Conservation (phyloP, 1,139 yeast species). For the Debaryomyces sp. region DNA sequence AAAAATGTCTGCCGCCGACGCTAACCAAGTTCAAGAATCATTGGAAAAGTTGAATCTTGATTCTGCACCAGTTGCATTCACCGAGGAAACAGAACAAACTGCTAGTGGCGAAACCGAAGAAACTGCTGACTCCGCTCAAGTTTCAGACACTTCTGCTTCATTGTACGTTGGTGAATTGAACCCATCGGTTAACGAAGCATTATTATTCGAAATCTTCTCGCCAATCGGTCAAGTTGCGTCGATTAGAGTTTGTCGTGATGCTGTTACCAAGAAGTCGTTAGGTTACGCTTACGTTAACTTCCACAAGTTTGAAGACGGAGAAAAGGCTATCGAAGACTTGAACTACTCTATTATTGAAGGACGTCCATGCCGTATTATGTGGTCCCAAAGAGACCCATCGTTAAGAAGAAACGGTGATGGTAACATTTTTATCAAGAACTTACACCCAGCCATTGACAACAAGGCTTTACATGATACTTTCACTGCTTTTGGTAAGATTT, state of each 20-base stretch:
- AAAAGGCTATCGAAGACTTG: conserved; percentile 91
- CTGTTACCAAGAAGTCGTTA: conserved; percentile 93
- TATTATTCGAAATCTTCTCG: conserved; percentile 91
- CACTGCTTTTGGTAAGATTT: conserved; percentile 93
- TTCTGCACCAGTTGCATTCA: conserved; percentile 35
- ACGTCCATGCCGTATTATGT: conserved; percentile 98
- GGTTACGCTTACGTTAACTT: conserved; percentile 99
- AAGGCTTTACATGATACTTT: conserved; percentile 98
- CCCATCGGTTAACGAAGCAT: conserved; percentile 91
- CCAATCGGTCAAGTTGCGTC: conserved; percentile 96
- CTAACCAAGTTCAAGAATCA: conserved; percentile 56
- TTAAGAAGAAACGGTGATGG: conserved; percentile 95
- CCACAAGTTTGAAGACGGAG: conserved; percentile 89
- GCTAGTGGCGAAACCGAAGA: conserved; percentile 26
- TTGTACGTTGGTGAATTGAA: conserved; percentile 98
- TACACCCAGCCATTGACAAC: conserved; percentile 98
- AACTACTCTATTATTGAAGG: conserved; percentile 95
- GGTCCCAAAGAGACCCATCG: conserved; percentile 99
- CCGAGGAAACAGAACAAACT: conserved; percentile 31
- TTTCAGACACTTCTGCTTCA: conserved; percentile 71
- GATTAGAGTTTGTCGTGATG: conserved; percentile 98
- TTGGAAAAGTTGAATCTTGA: conserved; percentile 56
- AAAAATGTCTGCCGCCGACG: conserved; percentile 53
- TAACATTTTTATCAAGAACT: conserved; percentile 96
- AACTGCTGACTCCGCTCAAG: conserved; percentile 35